These are phyloP conservation scores for Tetrahymena thermophila DNA, from an alignment of 73 alveolate species.

Conservation along the genomic window DNA sequence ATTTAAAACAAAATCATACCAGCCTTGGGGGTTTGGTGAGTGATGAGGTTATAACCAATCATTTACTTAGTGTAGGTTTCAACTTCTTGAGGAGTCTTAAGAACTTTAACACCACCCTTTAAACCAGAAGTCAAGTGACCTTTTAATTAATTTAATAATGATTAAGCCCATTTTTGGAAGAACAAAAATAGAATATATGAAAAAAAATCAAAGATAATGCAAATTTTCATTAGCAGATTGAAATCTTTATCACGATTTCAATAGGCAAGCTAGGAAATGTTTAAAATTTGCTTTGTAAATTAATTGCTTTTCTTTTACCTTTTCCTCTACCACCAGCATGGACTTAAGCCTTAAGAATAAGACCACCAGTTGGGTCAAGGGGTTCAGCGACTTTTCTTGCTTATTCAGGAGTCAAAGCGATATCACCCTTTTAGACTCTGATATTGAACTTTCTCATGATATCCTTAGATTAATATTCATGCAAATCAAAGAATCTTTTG, in stretches of 20 bases:
- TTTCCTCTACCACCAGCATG: slow-evolving; percentile 76
- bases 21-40: slow-evolving; percentile 61
- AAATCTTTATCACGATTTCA: too few species aligned
- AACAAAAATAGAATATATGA: neutral
- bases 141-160: slow-evolving; percentile 10
- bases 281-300: neutral
- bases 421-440: slow-evolving; percentile 62
- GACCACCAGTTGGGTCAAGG: slow-evolving; percentile 41
- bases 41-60: slow-evolving; percentile 72
- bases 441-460: slow-evolving; percentile 57
- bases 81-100: slow-evolving; percentile 66
- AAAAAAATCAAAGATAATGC: neutral
- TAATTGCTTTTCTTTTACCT: slow-evolving; percentile 28
- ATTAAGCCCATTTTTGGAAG: neutral
- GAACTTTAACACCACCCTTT: slow-evolving; percentile 75
- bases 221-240: neutral
- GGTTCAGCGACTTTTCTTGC: slow-evolving; percentile 36
- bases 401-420: slow-evolving; percentile 51
- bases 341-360: slow-evolving; percentile 52
- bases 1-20: neutral
- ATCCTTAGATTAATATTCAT: slow-evolving; percentile 58
- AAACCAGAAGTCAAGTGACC: slow-evolving; percentile 61
- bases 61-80: slow-evolving; percentile 52
- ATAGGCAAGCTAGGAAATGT: neutral
- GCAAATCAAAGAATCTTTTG: slow-evolving; percentile 51